A percentile compares a stretch with the other conserved stretches of the same genome.
phyloP scores from a whole-genome alignment of 1,139 yeast genomes.

The Diutina rugosa region DNA sequence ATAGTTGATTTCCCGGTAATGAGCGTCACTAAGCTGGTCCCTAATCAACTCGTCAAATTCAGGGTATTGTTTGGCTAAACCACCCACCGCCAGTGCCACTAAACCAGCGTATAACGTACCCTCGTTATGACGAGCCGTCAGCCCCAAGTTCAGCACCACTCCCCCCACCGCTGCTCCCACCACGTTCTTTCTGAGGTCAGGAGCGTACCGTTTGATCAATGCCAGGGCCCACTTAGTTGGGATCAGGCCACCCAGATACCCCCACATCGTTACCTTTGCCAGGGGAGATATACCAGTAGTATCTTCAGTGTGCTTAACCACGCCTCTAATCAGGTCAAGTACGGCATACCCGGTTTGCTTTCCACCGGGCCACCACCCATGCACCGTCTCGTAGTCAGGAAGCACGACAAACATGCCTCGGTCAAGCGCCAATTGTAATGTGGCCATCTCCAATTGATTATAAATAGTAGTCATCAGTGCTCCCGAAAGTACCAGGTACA shows the following conservation, averaged over 20 bases:
- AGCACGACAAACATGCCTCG: constrained; percentile 19
- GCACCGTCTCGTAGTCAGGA: constrained; percentile 22
- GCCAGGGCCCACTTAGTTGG: constrained; percentile 26
- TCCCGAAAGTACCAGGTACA: constrained; percentile 6
- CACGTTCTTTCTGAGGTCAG: constrained; percentile 13
- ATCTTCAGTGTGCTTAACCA: constrained; percentile 9
- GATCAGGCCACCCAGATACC: constrained; percentile 24
- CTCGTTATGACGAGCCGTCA: neutral
- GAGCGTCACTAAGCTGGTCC: constrained; percentile 4
- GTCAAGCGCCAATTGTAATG: constrained; percentile 12
- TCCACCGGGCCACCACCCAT: constrained; percentile 18
- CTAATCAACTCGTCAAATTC: neutral
- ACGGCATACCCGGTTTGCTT: constrained; percentile 15
- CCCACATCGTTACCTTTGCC: constrained; percentile 19
- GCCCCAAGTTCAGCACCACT: neutral
- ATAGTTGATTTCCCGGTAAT: neutral
- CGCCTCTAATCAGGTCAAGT: constrained; percentile 17
- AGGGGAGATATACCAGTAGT: constrained; percentile 13
- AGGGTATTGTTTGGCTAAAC: neutral
- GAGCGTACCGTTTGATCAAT: constrained; percentile 18
- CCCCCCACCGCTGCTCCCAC: constrained; percentile 4
- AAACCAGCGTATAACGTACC: neutral
- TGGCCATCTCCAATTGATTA: constrained; percentile 8
- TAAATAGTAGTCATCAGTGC: constrained; percentile 4
- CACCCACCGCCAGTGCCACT: neutral